Evolutionary conservation across 2,329 filamentous ascomycete species (phyloP), one percentile per base, ranked within the genome.

Genomic region (Sporothrix euskadiensis): DNA sequence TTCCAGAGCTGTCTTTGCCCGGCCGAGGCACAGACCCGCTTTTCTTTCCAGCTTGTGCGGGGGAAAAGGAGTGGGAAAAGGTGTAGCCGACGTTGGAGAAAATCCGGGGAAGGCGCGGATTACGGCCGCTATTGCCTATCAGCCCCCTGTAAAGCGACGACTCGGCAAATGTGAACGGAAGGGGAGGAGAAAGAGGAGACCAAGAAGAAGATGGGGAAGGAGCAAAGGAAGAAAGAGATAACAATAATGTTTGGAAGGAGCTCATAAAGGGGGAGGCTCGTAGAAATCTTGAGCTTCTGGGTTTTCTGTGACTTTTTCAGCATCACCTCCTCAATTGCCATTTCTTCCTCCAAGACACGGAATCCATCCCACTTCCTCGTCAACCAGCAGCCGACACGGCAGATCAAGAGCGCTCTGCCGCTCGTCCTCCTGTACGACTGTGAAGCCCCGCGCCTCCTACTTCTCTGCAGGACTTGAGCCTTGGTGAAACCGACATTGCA

Each of bases 21-120:
- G 22, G 61, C 44, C 65, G 65, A 68, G 65, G 65, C 9, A n/a
- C 65, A n/a, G 65, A 35, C 65, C 65, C 44, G 32, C 44, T 49
- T n/a, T 49, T 9, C 4, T 3, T 12, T 52, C 26, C 39, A 32
- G 6, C 14, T 66, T 66, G 22, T 16, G 26, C 32, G 22, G 65
- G 65, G 63, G 65, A n/a, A 44, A 52, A 68, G 12, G 44, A 32
- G 39, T 44, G 39, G 39, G 19, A 44, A 66, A 47, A 30, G 61
- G 16, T 16, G 44, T 10, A 41, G 32, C 39, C 9, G n/a, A 12
- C 35, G 65, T 35, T 68, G 65, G 65, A 52, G 65, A 52, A 68
- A 52, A 35, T 32, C 63, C 65, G 44, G 65, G 63, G 65, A 35
- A 68, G 35, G 65, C 12, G 65, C 65, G 26, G 44, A 52, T 6